Evolutionary conservation across 2,329 filamentous ascomycete genomes (phyloP).

Genomic region (Paraphoma sp.): DNA sequence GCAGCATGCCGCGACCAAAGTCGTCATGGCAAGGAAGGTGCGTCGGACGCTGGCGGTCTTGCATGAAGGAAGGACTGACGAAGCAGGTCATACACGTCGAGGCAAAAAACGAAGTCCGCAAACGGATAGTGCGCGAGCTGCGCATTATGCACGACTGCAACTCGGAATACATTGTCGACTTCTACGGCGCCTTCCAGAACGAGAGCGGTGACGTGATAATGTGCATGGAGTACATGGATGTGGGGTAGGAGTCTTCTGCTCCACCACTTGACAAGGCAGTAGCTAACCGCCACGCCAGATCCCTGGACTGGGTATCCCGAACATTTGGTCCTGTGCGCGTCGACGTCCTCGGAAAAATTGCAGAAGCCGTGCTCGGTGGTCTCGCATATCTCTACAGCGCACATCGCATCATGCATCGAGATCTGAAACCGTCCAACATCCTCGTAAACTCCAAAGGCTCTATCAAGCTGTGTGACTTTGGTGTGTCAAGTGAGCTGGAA

Average conservation of each 20-base stretch:
- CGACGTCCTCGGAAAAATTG: constrained; percentile 96
- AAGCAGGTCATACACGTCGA: constrained; percentile 95
- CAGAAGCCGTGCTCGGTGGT: constrained; percentile 91
- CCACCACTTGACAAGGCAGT: constrained; percentile 1
- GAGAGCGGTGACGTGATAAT: constrained; percentile 97
- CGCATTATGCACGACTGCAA: constrained; percentile 99
- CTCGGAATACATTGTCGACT: constrained; percentile 95
- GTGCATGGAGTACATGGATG: constrained; percentile 99
- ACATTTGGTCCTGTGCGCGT: constrained; percentile 95
- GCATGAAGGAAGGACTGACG: constrained; percentile 14
- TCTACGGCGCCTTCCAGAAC: constrained; percentile 97
- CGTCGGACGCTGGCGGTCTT: constrained; percentile 16
- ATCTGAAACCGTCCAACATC: constrained; percentile 98
- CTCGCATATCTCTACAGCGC: constrained; percentile 94
- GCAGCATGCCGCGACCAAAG: constrained; percentile 90
- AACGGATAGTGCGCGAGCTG: constrained; percentile 94
- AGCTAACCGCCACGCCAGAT: constrained; percentile 59
- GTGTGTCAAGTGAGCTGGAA: constrained; percentile 96
- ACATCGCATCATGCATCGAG: constrained; percentile 98
- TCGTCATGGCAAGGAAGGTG: constrained; percentile 98
- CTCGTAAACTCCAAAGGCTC: constrained; percentile 91
- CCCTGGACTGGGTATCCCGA: constrained; percentile 90
- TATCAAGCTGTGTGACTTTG: constrained; percentile 98
- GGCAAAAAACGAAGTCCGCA: constrained; percentile 95
- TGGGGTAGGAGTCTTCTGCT: constrained; percentile 71